phyloP scores from a whole-genome alignment of 2,329 filamentous ascomycete species.

The Penicillium sp. region DNA sequence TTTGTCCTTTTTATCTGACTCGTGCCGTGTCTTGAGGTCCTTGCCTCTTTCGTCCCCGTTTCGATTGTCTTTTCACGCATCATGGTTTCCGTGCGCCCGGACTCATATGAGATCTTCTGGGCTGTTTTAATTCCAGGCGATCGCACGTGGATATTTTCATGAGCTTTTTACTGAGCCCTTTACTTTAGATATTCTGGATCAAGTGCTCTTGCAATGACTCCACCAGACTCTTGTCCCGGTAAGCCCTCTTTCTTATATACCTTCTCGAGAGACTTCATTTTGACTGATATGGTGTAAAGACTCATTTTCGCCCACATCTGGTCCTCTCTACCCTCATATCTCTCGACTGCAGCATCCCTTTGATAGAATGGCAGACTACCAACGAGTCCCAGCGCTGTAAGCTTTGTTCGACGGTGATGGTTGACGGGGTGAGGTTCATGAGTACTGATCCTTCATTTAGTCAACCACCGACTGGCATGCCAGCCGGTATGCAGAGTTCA shows the following conservation, averaged over 20 bases:
- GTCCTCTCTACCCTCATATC: constrained; percentile 36
- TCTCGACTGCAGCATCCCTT: constrained; percentile 30
- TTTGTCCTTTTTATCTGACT: constrained; percentile 18
- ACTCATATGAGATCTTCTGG: constrained; percentile 8
- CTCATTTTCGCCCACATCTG: constrained; percentile 33
- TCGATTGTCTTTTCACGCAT: constrained; percentile 22
- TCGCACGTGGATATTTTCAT: constrained; percentile 7
- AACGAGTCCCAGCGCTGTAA: constrained; percentile 42
- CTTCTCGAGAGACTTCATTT: neutral
- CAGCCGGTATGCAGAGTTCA: constrained; percentile 36
- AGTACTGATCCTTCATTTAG: constrained; percentile 32
- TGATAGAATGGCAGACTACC: constrained; percentile 41
- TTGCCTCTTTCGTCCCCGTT: constrained; percentile 15
- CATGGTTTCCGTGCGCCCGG: constrained; percentile 13
- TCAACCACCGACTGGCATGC: constrained; percentile 48
- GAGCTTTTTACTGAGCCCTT: constrained; percentile 24
- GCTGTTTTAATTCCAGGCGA: constrained; percentile 10
- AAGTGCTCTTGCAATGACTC: constrained; percentile 51
- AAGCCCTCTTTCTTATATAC: constrained; percentile 39
- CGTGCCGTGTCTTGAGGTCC: constrained; percentile 14
- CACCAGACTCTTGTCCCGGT: constrained; percentile 54
- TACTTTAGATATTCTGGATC: constrained; percentile 50
- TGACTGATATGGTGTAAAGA: constrained; percentile 28
- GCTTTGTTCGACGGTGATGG: constrained; percentile 14
- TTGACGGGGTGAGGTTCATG: neutral